Evolutionary conservation across 768 basidiomycete genomes (phyloP).

Genomic region (Suillus alpinus): DNA sequence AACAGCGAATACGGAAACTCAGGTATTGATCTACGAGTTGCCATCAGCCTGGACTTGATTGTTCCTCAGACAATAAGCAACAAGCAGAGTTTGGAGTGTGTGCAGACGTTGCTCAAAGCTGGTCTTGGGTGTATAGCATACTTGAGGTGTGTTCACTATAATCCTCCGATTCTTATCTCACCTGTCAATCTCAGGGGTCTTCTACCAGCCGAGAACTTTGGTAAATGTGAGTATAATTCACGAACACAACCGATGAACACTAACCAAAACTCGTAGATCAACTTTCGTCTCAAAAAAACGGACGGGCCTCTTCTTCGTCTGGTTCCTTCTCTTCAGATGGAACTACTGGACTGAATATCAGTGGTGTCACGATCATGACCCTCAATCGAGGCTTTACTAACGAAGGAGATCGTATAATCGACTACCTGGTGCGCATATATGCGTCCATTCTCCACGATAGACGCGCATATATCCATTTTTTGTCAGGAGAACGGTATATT

Average conservation of each 20-base stretch:
- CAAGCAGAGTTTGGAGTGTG: slow-evolving; percentile 63
- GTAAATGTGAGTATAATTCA: slow-evolving; percentile 45
- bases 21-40: slow-evolving; percentile 14
- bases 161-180: background rate
- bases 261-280: slow-evolving; percentile 15
- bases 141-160: slow-evolving; percentile 46
- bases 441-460: slow-evolving; percentile 10
- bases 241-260: background rate
- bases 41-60: slow-evolving; percentile 6
- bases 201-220: slow-evolving; percentile 78
- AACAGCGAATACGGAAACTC: slow-evolving; percentile 17
- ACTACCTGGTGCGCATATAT: slow-evolving; percentile 63
- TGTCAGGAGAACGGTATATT: slow-evolving; percentile 81
- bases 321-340: slow-evolving; percentile 38
- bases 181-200: slow-evolving; percentile 50
- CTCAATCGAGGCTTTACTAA: slow-evolving; percentile 76
- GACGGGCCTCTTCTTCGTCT: slow-evolving; percentile 30
- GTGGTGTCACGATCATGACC: slow-evolving; percentile 69
- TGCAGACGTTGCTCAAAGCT: slow-evolving; percentile 70
- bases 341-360: slow-evolving; percentile 42
- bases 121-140: slow-evolving; percentile 77
- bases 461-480: slow-evolving; percentile 5
- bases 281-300: slow-evolving; percentile 27
- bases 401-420: slow-evolving; percentile 78
- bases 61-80: slow-evolving; percentile 44